These are phyloP conservation scores for Aspergillus leporis DNA, from an alignment of 495 filamentous ascomycete genomes.

Conservation along the genomic window DNA sequence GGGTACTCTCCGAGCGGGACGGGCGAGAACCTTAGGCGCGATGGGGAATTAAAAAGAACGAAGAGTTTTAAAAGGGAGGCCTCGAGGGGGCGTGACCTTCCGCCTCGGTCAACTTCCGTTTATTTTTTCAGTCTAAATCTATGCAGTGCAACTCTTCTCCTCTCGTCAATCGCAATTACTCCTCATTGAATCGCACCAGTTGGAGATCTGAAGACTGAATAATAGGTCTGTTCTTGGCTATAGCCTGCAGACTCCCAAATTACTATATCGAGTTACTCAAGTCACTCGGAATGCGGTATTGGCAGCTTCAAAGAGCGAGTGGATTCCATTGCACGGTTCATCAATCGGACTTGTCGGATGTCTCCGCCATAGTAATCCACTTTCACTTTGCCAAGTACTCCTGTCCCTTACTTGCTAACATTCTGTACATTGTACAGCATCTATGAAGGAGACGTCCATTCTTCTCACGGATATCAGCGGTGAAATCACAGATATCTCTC, in stretches of 20 bases:
- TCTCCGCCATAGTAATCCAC: slow-evolving; percentile 2
- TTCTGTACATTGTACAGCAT: background rate
- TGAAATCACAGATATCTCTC: background rate
- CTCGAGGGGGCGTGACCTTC: slow-evolving; percentile 12
- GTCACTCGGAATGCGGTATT: background rate
- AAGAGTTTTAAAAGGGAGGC: slow-evolving; percentile 3
- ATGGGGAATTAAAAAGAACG: slow-evolving; percentile 7
- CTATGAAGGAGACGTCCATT: background rate
- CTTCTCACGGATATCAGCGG: background rate
- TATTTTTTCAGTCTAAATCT: background rate
- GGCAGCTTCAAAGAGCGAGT: background rate
- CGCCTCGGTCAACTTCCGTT: slow-evolving; percentile 31
- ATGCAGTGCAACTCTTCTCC: background rate
- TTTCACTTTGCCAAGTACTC: background rate
- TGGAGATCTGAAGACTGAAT: too few species aligned
- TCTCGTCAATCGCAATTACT: background rate
- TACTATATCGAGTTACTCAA: background rate
- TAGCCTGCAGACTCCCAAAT: background rate
- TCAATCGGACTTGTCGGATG: background rate
- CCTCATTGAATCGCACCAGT: background rate
- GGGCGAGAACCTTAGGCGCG: background rate
- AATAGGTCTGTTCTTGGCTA: background rate
- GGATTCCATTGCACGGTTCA: background rate
- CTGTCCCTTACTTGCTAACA: background rate
- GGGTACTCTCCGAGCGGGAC: slow-evolving; percentile 3